phyloP scores from a whole-genome alignment of 2,329 filamentous ascomycete species.

The Tolypocladium pustulatum region DNA sequence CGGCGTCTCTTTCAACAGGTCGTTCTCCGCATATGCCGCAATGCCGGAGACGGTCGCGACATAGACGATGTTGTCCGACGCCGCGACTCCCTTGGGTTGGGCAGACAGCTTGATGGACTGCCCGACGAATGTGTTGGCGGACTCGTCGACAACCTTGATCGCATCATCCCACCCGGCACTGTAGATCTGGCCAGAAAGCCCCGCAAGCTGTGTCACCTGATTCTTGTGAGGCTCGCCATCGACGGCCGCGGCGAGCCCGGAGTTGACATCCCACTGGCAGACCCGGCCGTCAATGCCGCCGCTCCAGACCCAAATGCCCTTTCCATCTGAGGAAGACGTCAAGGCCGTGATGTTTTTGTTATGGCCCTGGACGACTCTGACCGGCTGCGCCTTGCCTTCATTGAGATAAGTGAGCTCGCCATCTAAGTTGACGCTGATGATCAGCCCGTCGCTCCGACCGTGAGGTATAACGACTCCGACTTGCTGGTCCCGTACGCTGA shows the following conservation, averaged over 20 bases:
- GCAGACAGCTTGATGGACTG: slow-evolving; percentile 55
- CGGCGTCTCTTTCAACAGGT: slow-evolving; percentile 46
- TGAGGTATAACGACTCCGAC: slow-evolving; percentile 87
- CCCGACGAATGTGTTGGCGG: slow-evolving; percentile 65
- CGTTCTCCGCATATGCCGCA: slow-evolving; percentile 47
- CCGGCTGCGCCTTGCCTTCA: slow-evolving; percentile 58
- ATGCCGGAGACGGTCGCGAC: slow-evolving; percentile 46
- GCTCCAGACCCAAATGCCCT: slow-evolving; percentile 63
- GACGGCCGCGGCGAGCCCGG: slow-evolving; percentile 57
- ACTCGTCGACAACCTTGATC: slow-evolving; percentile 66
- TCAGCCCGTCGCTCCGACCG: slow-evolving; percentile 70
- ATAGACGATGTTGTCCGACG: slow-evolving; percentile 39
- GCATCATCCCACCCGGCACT: slow-evolving; percentile 93
- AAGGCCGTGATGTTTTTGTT: slow-evolving; percentile 84
- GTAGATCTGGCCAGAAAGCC: slow-evolving; percentile 55
- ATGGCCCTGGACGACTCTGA: slow-evolving; percentile 71
- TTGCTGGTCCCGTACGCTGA: slow-evolving; percentile 75
- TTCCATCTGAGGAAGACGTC: slow-evolving; percentile 29
- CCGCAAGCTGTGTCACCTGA: slow-evolving; percentile 68
- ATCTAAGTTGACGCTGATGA: slow-evolving; percentile 81
- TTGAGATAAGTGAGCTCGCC: slow-evolving; percentile 86
- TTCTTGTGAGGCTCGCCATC: slow-evolving; percentile 79
- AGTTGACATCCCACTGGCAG: slow-evolving; percentile 69
- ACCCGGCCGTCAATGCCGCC: slow-evolving; percentile 88
- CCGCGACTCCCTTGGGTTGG: slow-evolving; percentile 69